phyloP scores from a whole-genome alignment of 2,329 filamentous ascomycete species.

The Cladosporium sphaerospermum region DNA sequence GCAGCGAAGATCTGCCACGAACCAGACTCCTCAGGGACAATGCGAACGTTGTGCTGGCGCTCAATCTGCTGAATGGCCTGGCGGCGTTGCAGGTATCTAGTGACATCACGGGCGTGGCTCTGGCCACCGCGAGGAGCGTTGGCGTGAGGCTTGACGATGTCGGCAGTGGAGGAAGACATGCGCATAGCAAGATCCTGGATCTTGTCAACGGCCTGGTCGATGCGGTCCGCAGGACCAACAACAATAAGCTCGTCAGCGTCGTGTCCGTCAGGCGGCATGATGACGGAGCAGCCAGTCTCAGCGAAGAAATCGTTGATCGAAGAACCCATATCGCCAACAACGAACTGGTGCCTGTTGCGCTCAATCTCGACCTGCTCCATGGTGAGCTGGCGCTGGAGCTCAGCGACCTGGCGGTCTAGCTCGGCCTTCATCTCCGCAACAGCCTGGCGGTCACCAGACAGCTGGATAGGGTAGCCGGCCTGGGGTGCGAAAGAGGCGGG shows the following conservation, averaged over 20 bases:
- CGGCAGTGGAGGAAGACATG: slow-evolving; percentile 78
- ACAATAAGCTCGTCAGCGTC: slow-evolving; percentile 81
- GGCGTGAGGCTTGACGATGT: slow-evolving; percentile 72
- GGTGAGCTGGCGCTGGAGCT: slow-evolving; percentile 69
- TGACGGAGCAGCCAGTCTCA: slow-evolving; percentile 83
- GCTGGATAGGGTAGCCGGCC: slow-evolving; percentile 69
- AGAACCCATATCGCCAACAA: slow-evolving; percentile 76
- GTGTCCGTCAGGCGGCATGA: slow-evolving; percentile 68
- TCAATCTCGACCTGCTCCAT: slow-evolving; percentile 77
- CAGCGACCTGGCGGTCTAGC: slow-evolving; percentile 70
- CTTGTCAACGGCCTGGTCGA: slow-evolving; percentile 70
- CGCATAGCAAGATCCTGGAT: slow-evolving; percentile 82
- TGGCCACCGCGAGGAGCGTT: slow-evolving; percentile 66
- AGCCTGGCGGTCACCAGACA: slow-evolving; percentile 77
- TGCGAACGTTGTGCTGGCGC: slow-evolving; percentile 72
- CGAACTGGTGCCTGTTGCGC: slow-evolving; percentile 86
- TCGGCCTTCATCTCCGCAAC: slow-evolving; percentile 73
- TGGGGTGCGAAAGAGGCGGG: slow-evolving; percentile 65
- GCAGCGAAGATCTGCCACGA: slow-evolving; percentile 85
- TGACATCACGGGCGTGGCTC: slow-evolving; percentile 76
- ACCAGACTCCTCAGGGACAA: slow-evolving; percentile 67
- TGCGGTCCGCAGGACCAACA: slow-evolving; percentile 68
- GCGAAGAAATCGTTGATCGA: slow-evolving; percentile 80
- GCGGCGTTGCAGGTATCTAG: slow-evolving; percentile 78
- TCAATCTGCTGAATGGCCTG: slow-evolving; percentile 79